A percentile compares a stretch with the other conserved stretches of the same genome.
phyloP scores from a whole-genome alignment of 106 monocot genomes.

The Iris macrosiphon region DNA sequence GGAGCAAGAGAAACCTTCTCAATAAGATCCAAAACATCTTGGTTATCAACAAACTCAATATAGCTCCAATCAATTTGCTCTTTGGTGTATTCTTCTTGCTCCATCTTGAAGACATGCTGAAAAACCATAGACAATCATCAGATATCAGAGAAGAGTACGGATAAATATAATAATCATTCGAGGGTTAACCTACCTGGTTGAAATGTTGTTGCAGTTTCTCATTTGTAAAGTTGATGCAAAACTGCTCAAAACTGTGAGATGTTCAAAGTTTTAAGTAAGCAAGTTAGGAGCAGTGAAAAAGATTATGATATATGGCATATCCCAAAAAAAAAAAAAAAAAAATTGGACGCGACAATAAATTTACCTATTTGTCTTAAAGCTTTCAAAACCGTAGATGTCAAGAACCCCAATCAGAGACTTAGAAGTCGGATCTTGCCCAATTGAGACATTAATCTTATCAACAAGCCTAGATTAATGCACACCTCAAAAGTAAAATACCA shows the following conservation, averaged over 20 bases:
- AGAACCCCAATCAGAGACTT: conserved; percentile 84
- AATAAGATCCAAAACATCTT: conserved; percentile 91
- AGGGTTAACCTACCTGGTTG: conserved; percentile 53
- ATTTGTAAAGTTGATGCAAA: conserved; percentile 91
- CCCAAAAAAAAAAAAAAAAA: too few relatives aligned
- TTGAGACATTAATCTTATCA: conserved; percentile 83
- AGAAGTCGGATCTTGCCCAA: conserved; percentile 76
- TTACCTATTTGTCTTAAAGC: conserved; percentile 78
- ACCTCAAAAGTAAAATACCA: not conserved
- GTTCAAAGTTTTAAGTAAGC: not conserved
- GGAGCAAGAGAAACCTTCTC: conserved; percentile 54
- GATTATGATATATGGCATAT: not conserved
- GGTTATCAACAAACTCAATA: conserved; percentile 93
- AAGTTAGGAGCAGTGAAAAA: not conserved
- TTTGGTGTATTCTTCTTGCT: conserved; percentile 89
- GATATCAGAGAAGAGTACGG: not conserved
- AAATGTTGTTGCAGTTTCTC: conserved; percentile 95
- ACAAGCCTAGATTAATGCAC: conserved; percentile 50
- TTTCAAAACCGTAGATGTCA: conserved; percentile 97
- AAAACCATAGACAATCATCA: not conserved
- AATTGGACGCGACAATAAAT: conserved; percentile 1
- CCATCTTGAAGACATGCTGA: conserved; percentile 99
- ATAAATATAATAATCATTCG: not conserved
- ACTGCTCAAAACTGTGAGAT: conserved; percentile 77
- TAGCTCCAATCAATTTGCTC: conserved; percentile 94